Percentiles rank a stretch among this genome's conserved stretches.
phyloP scores from a whole-genome alignment of 139 green algal genomes.

The Pleodorina starrii region DNA sequence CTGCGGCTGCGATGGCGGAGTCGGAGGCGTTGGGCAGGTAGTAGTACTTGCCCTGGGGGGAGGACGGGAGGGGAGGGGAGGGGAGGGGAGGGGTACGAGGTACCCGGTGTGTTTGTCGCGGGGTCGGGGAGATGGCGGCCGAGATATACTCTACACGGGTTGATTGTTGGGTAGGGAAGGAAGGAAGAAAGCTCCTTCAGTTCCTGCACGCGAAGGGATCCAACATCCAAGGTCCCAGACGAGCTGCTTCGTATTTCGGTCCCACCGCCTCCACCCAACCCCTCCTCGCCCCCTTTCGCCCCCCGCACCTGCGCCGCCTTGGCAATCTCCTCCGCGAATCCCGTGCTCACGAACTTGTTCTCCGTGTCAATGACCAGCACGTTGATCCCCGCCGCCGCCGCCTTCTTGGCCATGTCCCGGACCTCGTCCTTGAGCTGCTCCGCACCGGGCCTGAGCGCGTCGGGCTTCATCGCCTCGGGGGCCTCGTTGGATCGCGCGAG shows the following conservation, averaged over 20 bases:
- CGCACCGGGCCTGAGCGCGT: conserved; percentile 83
- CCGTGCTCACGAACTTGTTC: conserved; percentile 99
- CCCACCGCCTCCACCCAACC: too few relatives aligned
- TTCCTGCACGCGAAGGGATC: too few relatives aligned
- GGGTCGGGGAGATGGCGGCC: too few relatives aligned
- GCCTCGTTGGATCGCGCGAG: conserved; percentile 94
- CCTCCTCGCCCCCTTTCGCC: too few relatives aligned
- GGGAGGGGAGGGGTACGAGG: too few relatives aligned
- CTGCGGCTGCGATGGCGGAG: conserved; percentile 89
- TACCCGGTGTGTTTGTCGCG: too few relatives aligned
- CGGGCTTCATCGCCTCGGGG: conserved; percentile 85
- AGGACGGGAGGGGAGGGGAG: too few relatives aligned
- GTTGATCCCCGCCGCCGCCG: conserved; percentile 79
- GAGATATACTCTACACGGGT: too few relatives aligned
- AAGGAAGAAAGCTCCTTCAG: too few relatives aligned
- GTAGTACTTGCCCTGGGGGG: conserved; percentile 88
- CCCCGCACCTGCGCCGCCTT: conserved; percentile 60
- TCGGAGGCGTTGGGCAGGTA: conserved; percentile 97
- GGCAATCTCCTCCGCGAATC: conserved; percentile 98
- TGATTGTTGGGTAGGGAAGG: too few relatives aligned
- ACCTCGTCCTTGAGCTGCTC: conserved; percentile 83
- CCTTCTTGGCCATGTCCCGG: conserved; percentile 94
- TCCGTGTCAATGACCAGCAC: conserved; percentile 99
- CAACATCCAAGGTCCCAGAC: too few relatives aligned
- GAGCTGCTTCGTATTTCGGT: too few relatives aligned